These are phyloP conservation scores for Hyphopichia buzzinii DNA, from an alignment of 1,139 yeast genomes.

Conservation along the genomic window DNA sequence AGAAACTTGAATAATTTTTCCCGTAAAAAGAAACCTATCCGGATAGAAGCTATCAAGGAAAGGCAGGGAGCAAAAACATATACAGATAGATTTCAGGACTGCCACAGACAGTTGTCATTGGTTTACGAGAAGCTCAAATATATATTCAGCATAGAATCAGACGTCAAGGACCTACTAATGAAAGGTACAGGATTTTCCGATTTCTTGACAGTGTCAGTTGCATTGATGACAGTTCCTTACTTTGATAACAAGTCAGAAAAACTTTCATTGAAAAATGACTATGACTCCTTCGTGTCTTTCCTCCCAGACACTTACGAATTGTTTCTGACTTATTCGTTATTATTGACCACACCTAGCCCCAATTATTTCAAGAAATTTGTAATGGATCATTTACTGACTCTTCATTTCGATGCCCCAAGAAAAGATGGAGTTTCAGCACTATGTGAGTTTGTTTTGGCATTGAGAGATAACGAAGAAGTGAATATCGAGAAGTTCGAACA, in stretches of 20 bases:
- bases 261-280: constrained; percentile 11
- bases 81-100: constrained; percentile 8
- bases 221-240: constrained; percentile 45
- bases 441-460: constrained; percentile 74
- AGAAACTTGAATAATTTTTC: constrained; percentile 51
- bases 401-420: constrained; percentile 54
- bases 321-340: constrained; percentile 52
- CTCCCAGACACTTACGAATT: constrained; percentile 62
- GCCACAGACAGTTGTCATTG: constrained; percentile 27
- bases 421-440: constrained; percentile 67
- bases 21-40: constrained; percentile 22
- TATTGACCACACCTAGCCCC: constrained; percentile 44
- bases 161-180: constrained; percentile 53
- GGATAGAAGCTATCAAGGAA: constrained; percentile 15
- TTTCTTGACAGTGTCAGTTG: constrained; percentile 55
- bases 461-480: constrained; percentile 70
- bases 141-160: constrained; percentile 42
- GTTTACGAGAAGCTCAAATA: constrained; percentile 32
- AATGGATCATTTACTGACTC: constrained; percentile 43
- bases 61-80: constrained; percentile 1
- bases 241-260: constrained; percentile 12
- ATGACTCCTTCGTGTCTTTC: constrained; percentile 12
- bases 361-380: constrained; percentile 43
- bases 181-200: constrained; percentile 78
- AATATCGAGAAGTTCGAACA: constrained; percentile 63